Conservation (phyloP, 805 yeast genomes). For the Lipomyces sp. region DNA sequence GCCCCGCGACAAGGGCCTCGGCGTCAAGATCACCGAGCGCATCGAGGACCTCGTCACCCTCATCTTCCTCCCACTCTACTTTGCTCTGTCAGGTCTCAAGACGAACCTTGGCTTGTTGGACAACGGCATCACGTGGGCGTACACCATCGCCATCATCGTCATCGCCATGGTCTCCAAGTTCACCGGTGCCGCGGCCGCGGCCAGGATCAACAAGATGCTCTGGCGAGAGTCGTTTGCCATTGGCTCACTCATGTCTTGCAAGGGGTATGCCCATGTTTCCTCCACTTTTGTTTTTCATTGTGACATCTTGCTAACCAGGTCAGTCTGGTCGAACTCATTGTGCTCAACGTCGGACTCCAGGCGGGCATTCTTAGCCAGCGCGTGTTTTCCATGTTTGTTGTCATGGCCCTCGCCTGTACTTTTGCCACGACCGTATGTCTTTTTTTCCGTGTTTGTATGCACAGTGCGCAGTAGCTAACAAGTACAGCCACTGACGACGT, state of each 20-base stretch:
- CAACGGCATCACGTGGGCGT: constrained; percentile 74
- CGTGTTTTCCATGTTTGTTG: constrained; percentile 74
- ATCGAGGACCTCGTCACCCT: constrained; percentile 75
- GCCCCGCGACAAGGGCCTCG: constrained; percentile 74
- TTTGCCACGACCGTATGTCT: constrained; percentile 77
- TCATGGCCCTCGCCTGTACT: constrained; percentile 77
- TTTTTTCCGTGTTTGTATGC: too few species aligned
- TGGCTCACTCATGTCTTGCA: constrained; percentile 82
- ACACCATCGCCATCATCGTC: constrained; percentile 60
- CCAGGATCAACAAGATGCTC: constrained; percentile 56
- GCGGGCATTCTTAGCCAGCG: constrained; percentile 64
- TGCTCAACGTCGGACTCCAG: constrained; percentile 50
- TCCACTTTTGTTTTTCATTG: too few species aligned
- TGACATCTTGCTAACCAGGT: too few species aligned
- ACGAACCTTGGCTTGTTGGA: constrained; percentile 63
- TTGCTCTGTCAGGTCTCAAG: constrained; percentile 73
- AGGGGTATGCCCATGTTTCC: too few species aligned
- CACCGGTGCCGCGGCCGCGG: constrained; percentile 62
- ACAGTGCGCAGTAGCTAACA: too few species aligned
- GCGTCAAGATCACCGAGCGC: constrained; percentile 63
- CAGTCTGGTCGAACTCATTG: constrained; percentile 29
- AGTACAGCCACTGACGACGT: constrained; percentile 66
- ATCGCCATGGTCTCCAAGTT: constrained; percentile 69
- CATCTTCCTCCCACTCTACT: constrained; percentile 70
- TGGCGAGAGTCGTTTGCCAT: constrained; percentile 76